Evolutionary conservation across 2,329 filamentous ascomycete genomes (phyloP).

Genomic region (Fusarium secorum): DNA sequence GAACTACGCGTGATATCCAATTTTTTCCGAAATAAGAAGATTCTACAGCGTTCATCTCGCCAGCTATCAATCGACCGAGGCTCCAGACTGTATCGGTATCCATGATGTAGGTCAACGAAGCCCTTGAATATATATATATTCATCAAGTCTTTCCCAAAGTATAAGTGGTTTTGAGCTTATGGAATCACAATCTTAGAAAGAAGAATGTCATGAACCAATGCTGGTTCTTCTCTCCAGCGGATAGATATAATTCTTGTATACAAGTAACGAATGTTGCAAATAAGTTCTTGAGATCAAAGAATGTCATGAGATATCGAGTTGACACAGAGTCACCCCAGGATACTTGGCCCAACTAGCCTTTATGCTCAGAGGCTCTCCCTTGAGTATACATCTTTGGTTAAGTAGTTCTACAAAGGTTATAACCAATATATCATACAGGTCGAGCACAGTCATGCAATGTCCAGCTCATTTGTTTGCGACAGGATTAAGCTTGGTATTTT

Average conservation of each 20-base stretch:
- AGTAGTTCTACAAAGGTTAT: accelerated
- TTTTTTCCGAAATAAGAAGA: neutral
- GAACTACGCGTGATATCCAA: neutral
- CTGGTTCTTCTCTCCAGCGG: accelerated
- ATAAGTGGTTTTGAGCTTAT: no score
- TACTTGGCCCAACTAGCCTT: slow-evolving; percentile 30
- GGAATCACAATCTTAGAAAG: neutral
- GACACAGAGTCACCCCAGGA: neutral
- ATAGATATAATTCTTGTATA: neutral
- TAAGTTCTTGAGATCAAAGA: accelerated
- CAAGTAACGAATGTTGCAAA: neutral
- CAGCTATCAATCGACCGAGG: neutral
- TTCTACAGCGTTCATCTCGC: no score
- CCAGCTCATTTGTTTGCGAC: neutral
- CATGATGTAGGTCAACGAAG: neutral
- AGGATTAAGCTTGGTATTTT: neutral
- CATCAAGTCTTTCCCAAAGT: no score
- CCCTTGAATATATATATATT: neutral
- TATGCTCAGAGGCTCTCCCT: slow-evolving; percentile 30
- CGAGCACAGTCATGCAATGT: neutral
- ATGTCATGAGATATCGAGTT: accelerated
- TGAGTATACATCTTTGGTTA: slow-evolving; percentile 17
- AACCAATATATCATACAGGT: neutral
- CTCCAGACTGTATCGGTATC: accelerated
- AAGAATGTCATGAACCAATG: accelerated